Conservation (phyloP, 2,329 filamentous ascomycete species). For the Colletotrichum sansevieriae region DNA sequence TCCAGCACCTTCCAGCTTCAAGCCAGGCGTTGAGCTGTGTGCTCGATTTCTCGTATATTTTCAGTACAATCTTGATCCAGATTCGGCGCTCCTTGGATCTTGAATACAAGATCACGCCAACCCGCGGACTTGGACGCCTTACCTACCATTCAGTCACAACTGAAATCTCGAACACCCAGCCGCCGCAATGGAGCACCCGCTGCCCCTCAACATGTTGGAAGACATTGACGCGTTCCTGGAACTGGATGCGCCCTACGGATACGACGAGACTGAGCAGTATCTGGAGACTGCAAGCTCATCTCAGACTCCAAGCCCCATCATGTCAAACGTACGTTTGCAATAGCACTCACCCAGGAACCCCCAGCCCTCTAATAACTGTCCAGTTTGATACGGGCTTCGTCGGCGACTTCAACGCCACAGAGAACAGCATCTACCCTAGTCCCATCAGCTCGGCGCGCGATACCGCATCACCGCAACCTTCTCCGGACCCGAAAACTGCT, state of each 20-base stretch:
- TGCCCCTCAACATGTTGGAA: slow-evolving; percentile 41
- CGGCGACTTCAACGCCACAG: slow-evolving; percentile 45
- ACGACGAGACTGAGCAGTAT: slow-evolving; percentile 40
- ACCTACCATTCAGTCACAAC: neutral
- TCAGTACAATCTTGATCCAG: slow-evolving; percentile 12
- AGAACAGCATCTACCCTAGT: slow-evolving; percentile 50
- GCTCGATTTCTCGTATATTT: slow-evolving; percentile 20
- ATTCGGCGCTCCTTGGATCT: neutral
- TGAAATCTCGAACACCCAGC: neutral
- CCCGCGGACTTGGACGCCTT: neutral
- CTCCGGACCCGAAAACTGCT: slow-evolving; percentile 26
- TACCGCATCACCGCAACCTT: slow-evolving; percentile 41
- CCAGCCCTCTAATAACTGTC: slow-evolving; percentile 12
- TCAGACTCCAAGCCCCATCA: slow-evolving; percentile 42
- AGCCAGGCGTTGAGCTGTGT: slow-evolving; percentile 8
- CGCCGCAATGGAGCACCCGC: slow-evolving; percentile 32
- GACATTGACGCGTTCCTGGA: slow-evolving; percentile 42
- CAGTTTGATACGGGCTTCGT: slow-evolving; percentile 44
- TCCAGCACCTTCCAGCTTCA: slow-evolving; percentile 28
- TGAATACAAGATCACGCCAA: slow-evolving; percentile 8
- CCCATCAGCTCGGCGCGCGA: slow-evolving; percentile 45
- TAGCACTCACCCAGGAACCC: neutral
- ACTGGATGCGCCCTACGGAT: slow-evolving; percentile 41
- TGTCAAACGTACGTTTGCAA: slow-evolving; percentile 36
- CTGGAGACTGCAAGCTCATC: slow-evolving; percentile 42